Conservation (phyloP, 116 monocot species). For the Papilionanthe hybrid region DNA sequence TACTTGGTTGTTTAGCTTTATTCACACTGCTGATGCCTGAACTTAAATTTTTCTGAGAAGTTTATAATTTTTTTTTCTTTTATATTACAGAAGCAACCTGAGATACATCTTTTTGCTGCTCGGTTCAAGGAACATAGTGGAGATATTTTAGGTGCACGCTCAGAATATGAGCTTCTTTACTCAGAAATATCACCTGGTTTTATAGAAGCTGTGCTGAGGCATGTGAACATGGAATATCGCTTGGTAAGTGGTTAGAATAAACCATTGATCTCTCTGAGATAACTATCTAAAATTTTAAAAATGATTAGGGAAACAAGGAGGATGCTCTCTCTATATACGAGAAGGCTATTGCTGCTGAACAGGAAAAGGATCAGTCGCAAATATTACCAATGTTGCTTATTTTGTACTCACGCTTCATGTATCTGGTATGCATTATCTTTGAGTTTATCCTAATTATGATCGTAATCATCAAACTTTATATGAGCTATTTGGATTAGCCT, state of each 20-base stretch:
- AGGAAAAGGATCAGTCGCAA: conserved; percentile 66
- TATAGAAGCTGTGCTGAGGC: conserved; percentile 70
- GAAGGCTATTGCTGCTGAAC: conserved; percentile 73
- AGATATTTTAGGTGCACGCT: conserved; percentile 76
- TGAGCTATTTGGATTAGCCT: background rate
- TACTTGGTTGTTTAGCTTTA: background rate
- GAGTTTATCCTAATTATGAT: conserved; percentile 1
- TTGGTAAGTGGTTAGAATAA: conserved; percentile 37
- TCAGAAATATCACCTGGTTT: conserved; percentile 69
- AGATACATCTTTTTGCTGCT: conserved; percentile 94
- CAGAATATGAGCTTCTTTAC: conserved; percentile 68
- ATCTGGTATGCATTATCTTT: conserved; percentile 41
- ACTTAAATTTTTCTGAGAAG: background rate
- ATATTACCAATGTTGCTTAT: conserved; percentile 70
- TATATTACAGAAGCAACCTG: conserved; percentile 73
- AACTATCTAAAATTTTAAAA: conserved; percentile 1
- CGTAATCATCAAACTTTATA: background rate
- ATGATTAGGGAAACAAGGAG: conserved; percentile 72
- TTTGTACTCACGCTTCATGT: conserved; percentile 74
- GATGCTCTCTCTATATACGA: conserved; percentile 74
- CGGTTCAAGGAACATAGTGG: conserved; percentile 86
- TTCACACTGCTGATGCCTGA: background rate
- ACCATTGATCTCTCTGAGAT: background rate
- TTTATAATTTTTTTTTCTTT: background rate
- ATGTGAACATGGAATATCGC: conserved; percentile 92